phyloP scores from a whole-genome alignment of 2,329 filamentous ascomycete species.

The Aureobasidium mangrovei region DNA sequence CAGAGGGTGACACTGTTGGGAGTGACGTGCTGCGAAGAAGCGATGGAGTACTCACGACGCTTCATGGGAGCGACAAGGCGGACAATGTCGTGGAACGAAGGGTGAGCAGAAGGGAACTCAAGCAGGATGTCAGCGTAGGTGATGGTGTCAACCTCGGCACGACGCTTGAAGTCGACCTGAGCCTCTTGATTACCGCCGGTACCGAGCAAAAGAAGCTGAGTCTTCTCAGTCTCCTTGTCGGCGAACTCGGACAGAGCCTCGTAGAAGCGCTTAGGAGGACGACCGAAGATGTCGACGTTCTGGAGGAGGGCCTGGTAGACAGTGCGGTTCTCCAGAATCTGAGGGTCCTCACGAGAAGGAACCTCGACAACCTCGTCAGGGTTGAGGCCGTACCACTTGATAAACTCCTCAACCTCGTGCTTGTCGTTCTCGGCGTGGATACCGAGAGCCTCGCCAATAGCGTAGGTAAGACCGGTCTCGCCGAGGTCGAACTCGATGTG shows the following conservation, averaged over 20 bases:
- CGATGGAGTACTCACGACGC: constrained; percentile 97
- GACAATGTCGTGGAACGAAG: constrained; percentile 77
- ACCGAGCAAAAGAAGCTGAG: constrained; percentile 66
- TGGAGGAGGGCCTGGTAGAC: constrained; percentile 86
- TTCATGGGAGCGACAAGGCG: constrained; percentile 87
- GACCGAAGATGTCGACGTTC: constrained; percentile 93
- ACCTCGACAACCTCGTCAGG: constrained; percentile 82
- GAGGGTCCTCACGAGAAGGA: constrained; percentile 68
- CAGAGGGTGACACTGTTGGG: constrained; percentile 85
- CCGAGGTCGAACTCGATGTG: constrained; percentile 98
- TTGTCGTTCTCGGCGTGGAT: constrained; percentile 93
- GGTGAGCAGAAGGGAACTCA: constrained; percentile 84
- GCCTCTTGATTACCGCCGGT: constrained; percentile 57
- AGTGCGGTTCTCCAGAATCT: constrained; percentile 74
- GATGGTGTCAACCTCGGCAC: constrained; percentile 80
- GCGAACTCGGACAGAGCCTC: constrained; percentile 83
- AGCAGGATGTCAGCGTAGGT: constrained; percentile 86
- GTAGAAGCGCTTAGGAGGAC: constrained; percentile 96
- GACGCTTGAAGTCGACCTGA: constrained; percentile 82
- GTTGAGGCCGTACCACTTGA: constrained; percentile 79
- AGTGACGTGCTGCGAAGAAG: constrained; percentile 89
- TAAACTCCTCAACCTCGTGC: constrained; percentile 70
- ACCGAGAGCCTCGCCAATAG: constrained; percentile 93
- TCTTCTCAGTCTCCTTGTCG: constrained; percentile 71
- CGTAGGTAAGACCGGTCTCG: constrained; percentile 82